Evolutionary conservation across 768 basidiomycete genomes (phyloP).

Genomic region (Melanogaster broomeanus): DNA sequence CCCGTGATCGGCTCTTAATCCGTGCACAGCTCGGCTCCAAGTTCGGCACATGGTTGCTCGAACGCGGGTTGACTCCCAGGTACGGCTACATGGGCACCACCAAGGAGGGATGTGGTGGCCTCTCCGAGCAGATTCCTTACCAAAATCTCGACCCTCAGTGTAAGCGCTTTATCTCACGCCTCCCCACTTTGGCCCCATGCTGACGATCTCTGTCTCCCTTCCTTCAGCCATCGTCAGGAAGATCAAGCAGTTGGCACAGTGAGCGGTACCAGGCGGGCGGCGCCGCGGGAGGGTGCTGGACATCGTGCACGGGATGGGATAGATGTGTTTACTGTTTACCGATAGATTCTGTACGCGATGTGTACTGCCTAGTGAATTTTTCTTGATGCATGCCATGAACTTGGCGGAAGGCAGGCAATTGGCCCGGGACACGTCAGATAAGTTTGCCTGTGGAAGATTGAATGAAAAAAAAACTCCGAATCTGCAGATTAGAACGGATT

Average conservation of each 20-base stretch:
- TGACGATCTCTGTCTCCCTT: background rate
- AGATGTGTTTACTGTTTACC: too few relatives aligned
- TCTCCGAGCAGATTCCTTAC: conserved; percentile 82
- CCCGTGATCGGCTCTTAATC: background rate
- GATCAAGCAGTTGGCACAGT: conserved; percentile 44
- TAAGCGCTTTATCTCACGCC: conserved; percentile 37
- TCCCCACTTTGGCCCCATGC: background rate
- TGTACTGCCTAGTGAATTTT: too few relatives aligned
- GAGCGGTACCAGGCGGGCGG: too few relatives aligned
- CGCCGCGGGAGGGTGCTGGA: too few relatives aligned
- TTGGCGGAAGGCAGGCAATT: too few relatives aligned
- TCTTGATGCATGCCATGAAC: too few relatives aligned
- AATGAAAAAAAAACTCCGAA: too few relatives aligned
- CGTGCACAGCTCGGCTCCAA: conserved; percentile 65
- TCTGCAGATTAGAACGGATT: too few relatives aligned
- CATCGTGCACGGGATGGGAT: too few relatives aligned
- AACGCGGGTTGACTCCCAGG: conserved; percentile 76
- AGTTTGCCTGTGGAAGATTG: too few relatives aligned
- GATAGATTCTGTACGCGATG: too few relatives aligned
- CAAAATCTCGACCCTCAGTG: conserved; percentile 81
- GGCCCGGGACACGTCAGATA: too few relatives aligned
- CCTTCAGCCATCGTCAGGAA: conserved; percentile 45
- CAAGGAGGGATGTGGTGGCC: conserved; percentile 75
- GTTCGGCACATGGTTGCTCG: conserved; percentile 84
- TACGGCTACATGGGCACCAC: conserved; percentile 81